Conservation (phyloP, 108 stramenopile genomes). For the Schizochytrium sp. region DNA sequence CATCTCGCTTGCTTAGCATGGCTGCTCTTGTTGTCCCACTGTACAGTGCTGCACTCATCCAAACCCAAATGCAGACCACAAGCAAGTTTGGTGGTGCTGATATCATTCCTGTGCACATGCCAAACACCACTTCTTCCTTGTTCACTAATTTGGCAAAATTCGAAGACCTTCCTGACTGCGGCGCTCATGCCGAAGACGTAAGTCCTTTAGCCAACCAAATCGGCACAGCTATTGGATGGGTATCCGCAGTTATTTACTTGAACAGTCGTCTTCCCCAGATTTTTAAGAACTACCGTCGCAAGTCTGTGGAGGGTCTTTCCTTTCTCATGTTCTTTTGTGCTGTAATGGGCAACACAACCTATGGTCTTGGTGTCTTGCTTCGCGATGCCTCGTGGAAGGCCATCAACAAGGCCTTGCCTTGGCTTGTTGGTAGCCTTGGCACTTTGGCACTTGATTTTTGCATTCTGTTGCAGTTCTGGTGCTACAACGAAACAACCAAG, state of each 20-base stretch:
- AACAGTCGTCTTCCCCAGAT: slow-evolving; percentile 64
- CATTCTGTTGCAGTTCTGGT: slow-evolving; percentile 63
- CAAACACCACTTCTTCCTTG: too few species aligned
- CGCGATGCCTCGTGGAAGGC: slow-evolving; percentile 48
- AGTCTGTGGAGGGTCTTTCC: slow-evolving; percentile 60
- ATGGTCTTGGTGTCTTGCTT: not conserved
- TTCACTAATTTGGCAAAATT: not conserved
- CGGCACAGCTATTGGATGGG: slow-evolving; percentile 59
- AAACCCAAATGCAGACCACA: slow-evolving; percentile 29
- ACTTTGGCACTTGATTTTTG: slow-evolving; percentile 61
- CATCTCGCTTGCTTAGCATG: slow-evolving; percentile 5
- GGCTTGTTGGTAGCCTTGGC: slow-evolving; percentile 59
- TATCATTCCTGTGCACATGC: too few species aligned
- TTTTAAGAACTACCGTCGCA: slow-evolving; percentile 57
- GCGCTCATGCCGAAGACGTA: not conserved
- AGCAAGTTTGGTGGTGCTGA: not conserved
- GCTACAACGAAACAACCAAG: not conserved
- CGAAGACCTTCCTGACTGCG: slow-evolving; percentile 32
- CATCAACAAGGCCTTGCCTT: slow-evolving; percentile 63
- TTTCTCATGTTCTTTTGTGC: slow-evolving; percentile 67
- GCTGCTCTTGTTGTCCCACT: not conserved
- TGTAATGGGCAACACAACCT: slow-evolving; percentile 65
- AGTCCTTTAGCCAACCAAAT: not conserved
- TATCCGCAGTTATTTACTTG: slow-evolving; percentile 60
- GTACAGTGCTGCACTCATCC: slow-evolving; percentile 23